Evolutionary conservation across 1,139 yeast genomes (phyloP).

Genomic region (Yamadazyma sp.): DNA sequence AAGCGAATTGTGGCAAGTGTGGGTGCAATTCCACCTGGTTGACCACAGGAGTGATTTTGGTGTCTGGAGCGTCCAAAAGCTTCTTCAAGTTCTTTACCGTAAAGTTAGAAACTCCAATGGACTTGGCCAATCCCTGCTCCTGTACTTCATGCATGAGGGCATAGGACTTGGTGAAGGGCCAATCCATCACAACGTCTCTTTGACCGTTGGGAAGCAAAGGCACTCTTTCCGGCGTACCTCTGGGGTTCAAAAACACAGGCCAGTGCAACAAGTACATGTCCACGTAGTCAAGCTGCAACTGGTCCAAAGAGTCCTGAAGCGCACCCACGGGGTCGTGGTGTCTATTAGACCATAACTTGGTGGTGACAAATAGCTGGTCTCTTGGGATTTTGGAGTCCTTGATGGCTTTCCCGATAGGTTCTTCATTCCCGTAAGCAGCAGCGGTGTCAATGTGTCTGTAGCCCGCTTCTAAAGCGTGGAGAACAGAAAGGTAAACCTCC

Average conservation of each 20-base stretch:
- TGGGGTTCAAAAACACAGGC: conserved; percentile 55
- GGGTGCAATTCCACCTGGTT: conserved; percentile 81
- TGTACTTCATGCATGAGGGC: conserved; percentile 56
- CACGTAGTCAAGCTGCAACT: conserved; percentile 74
- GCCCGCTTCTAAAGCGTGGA: conserved; percentile 61
- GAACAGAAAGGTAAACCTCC: conserved; percentile 55
- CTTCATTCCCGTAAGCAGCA: conserved; percentile 63
- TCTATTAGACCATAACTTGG: conserved; percentile 68
- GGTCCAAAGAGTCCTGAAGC: conserved; percentile 60
- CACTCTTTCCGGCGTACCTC: conserved; percentile 32
- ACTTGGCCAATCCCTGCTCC: conserved; percentile 29
- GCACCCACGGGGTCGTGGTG: conserved; percentile 58
- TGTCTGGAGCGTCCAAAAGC: conserved; percentile 37
- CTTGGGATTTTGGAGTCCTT: conserved; percentile 48
- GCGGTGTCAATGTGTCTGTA: conserved; percentile 80
- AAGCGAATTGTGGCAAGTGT: conserved; percentile 64
- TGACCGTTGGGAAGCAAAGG: conserved; percentile 23
- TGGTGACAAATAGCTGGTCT: conserved; percentile 58
- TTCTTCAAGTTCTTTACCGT: conserved; percentile 46
- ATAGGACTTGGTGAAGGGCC: conserved; percentile 65
- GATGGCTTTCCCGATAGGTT: conserved; percentile 58
- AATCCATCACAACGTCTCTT: conserved; percentile 31
- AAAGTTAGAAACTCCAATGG: conserved; percentile 65
- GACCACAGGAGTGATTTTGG: conserved; percentile 60
- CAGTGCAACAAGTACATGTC: conserved; percentile 85